These are phyloP conservation scores for Penicillium sp. DNA, from an alignment of 2,329 filamentous ascomycete genomes.

Conservation along the genomic window DNA sequence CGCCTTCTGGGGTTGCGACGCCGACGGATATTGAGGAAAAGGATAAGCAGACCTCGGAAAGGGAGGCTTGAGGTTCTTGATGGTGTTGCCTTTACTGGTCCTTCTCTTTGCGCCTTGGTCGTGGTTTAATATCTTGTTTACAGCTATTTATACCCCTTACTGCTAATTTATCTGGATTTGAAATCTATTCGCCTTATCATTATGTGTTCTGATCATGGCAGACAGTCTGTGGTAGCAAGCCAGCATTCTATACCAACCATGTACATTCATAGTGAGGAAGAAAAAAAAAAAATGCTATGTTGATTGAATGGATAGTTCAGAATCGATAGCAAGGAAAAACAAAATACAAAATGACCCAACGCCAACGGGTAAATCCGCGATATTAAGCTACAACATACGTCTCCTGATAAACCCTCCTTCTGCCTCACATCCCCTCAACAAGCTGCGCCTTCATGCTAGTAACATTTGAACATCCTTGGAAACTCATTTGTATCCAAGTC, in stretches of 20 bases:
- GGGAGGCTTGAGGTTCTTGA: slow-evolving; percentile 5
- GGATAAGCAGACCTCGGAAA: slow-evolving; percentile 15
- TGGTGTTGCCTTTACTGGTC: neutral
- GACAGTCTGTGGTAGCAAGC: neutral
- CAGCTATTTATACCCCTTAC: slow-evolving; percentile 1
- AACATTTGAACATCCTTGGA: too few species aligned
- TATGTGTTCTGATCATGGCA: neutral
- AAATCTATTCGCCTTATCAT: neutral
- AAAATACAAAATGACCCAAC: neutral
- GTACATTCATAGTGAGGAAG: neutral
- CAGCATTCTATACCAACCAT: neutral
- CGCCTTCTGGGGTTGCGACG: slow-evolving; percentile 47
- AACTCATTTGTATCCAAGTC: slow-evolving; percentile 9
- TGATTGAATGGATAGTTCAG: neutral
- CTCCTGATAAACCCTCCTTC: neutral
- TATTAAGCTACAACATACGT: neutral
- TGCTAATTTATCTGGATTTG: neutral
- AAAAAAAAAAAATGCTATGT: neutral
- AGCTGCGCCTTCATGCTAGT: neutral
- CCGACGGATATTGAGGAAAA: slow-evolving; percentile 45
- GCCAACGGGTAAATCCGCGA: neutral
- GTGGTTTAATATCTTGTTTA: neutral
- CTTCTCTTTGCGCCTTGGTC: neutral
- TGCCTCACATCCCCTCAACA: neutral
- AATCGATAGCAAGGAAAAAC: neutral